Percentiles rank a stretch among this genome's conserved stretches.
These are phyloP conservation scores for Colletotrichum sojae DNA, from an alignment of 2,329 filamentous ascomycete species.

Conservation along the genomic window DNA sequence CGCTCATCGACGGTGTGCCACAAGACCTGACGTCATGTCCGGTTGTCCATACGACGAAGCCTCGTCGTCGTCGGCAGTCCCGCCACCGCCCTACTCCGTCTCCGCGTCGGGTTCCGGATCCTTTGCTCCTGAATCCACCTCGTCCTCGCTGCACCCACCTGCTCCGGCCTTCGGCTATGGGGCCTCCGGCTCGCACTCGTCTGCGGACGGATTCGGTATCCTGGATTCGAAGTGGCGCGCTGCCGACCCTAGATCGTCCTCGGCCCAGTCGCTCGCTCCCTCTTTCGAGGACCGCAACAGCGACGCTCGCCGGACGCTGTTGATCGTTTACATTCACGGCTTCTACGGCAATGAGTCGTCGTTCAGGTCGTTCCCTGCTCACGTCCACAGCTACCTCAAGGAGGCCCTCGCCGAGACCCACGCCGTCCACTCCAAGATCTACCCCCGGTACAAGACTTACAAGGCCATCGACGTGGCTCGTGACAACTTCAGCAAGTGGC, in stretches of 20 bases:
- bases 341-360: constrained; percentile 92
- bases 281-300: constrained; percentile 42
- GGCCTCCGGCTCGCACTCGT: not conserved
- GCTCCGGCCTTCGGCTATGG: constrained; percentile 8
- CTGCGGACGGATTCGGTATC: constrained; percentile 1
- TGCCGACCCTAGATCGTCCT: constrained; percentile 64
- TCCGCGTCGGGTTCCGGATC: constrained; percentile 33
- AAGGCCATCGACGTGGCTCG: constrained; percentile 79
- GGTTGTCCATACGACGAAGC: constrained; percentile 25
- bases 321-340: constrained; percentile 89
- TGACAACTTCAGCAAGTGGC: constrained; percentile 88
- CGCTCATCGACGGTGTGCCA: constrained; percentile 6
- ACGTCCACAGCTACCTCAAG: constrained; percentile 83
- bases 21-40: constrained; percentile 34
- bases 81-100: constrained; percentile 39
- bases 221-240: constrained; percentile 42
- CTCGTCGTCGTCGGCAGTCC: constrained; percentile 30
- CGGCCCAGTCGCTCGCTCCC: constrained; percentile 54
- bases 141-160: constrained; percentile 31
- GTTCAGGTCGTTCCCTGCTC: constrained; percentile 89
- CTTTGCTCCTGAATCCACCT: constrained; percentile 28
- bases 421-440: constrained; percentile 88
- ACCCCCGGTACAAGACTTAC: constrained; percentile 84
- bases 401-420: constrained; percentile 79
- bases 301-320: constrained; percentile 67